phyloP scores from a whole-genome alignment of 2,329 filamentous ascomycete species.

The Penicillium sumatraense region DNA sequence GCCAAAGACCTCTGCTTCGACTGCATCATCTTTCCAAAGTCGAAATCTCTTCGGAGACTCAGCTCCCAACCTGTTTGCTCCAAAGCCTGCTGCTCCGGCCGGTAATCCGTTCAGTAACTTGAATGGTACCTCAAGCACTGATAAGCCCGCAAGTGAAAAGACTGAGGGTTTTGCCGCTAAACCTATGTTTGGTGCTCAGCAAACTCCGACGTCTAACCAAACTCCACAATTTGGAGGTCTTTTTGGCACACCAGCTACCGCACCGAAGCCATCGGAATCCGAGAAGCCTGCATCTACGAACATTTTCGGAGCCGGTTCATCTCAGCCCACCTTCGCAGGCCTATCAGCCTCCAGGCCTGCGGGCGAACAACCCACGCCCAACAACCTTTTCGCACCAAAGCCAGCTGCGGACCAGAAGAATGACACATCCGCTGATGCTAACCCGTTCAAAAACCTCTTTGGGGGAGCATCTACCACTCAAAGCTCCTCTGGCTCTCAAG shows the following conservation, averaged over 20 bases:
- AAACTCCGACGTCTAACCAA: constrained; percentile 1
- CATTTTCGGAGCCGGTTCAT: not conserved
- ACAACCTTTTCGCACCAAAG: constrained; percentile 11
- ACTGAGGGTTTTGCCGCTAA: constrained; percentile 10
- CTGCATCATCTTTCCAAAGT: constrained; percentile 9
- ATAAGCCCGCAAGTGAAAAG: constrained; percentile 12
- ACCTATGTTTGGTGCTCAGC: constrained; percentile 9
- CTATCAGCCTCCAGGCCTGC: not conserved
- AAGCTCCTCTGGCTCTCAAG: not conserved
- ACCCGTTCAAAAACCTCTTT: constrained; percentile 18
- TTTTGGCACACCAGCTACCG: constrained; percentile 9
- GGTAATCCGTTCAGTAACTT: constrained; percentile 15
- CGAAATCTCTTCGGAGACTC: constrained; percentile 18
- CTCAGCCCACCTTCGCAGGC: not conserved
- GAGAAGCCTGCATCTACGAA: not conserved
- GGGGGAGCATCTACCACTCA: not conserved
- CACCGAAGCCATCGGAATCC: constrained; percentile 1
- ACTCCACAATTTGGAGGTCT: constrained; percentile 11
- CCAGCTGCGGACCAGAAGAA: not conserved
- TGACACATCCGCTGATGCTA: not conserved
- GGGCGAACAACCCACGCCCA: not conserved
- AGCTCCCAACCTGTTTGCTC: constrained; percentile 9
- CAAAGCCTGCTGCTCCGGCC: constrained; percentile 12
- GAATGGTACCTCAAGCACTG: constrained; percentile 3
- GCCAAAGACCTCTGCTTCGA: constrained; percentile 10